Conservation (phyloP, 805 yeast genomes). For the Candida michaelii region DNA sequence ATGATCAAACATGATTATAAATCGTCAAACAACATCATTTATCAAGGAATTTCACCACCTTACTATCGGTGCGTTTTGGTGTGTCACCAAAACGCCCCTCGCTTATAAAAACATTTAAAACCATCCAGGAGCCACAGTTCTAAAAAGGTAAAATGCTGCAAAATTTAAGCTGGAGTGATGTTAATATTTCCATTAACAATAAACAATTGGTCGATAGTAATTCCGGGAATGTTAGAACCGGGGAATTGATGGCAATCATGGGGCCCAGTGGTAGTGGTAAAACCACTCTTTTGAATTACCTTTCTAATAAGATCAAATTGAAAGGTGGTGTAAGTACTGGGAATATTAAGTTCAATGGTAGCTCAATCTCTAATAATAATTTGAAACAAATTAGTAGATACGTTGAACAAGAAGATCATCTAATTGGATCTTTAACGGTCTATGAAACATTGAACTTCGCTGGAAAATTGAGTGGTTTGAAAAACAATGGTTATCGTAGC, state of each 20-base stretch:
- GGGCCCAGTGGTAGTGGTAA: constrained; percentile 46
- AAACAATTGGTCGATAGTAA: constrained; percentile 22
- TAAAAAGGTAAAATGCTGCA: constrained; percentile 1
- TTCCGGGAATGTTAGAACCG: constrained; percentile 26
- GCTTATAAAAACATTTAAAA: neutral
- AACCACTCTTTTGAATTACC: constrained; percentile 34
- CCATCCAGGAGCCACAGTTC: neutral
- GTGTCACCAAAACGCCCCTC: too few relatives aligned
- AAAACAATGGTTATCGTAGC: neutral
- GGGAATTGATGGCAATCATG: constrained; percentile 38
- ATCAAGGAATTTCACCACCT: too few relatives aligned
- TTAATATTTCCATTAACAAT: constrained; percentile 2
- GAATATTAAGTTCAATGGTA: constrained; percentile 20
- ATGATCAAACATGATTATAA: too few relatives aligned
- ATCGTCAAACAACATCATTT: too few relatives aligned
- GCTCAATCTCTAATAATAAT: constrained; percentile 20
- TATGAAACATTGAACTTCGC: constrained; percentile 14
- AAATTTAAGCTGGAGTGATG: constrained; percentile 8
- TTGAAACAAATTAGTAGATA: constrained; percentile 18
- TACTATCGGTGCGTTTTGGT: too few relatives aligned
- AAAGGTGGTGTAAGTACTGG: constrained; percentile 19
- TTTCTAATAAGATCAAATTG: constrained; percentile 32
- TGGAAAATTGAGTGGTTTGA: constrained; percentile 6
- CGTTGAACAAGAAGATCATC: constrained; percentile 24
- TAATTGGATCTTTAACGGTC: constrained; percentile 23